phyloP scores from a whole-genome alignment of 768 basidiomycete species.

The Termitomyces sp. region DNA sequence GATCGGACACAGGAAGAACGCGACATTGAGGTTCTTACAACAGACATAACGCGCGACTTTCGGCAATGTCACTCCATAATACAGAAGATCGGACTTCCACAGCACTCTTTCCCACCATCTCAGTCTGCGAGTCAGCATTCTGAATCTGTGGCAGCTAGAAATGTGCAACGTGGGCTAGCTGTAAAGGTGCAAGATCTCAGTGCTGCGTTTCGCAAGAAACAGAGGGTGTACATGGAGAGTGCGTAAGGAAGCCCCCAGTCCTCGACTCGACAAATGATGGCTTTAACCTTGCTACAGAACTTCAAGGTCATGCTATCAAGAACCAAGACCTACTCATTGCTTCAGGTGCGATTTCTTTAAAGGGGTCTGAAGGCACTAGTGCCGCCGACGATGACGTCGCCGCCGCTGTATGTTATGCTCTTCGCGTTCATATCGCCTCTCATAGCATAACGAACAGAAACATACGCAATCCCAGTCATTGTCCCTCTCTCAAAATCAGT shows the following conservation, averaged over 20 bases:
- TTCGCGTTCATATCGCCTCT: slow-evolving; percentile 5
- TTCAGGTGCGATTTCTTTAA: slow-evolving; percentile 75
- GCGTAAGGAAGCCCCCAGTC: slow-evolving; percentile 30
- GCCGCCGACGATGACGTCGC: slow-evolving; percentile 89
- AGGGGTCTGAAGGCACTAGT: slow-evolving; percentile 74
- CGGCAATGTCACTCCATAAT: slow-evolving; percentile 60
- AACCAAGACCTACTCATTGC: slow-evolving; percentile 92
- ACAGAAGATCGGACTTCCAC: slow-evolving; percentile 60
- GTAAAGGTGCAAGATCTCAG: slow-evolving; percentile 93
- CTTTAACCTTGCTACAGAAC: slow-evolving; percentile 32
- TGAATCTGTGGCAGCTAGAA: slow-evolving; percentile 71
- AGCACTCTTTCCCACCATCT: slow-evolving; percentile 62
- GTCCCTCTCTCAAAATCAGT: slow-evolving; percentile 28
- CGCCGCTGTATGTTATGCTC: slow-evolving; percentile 59
- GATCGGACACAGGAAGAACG: slow-evolving; percentile 92
- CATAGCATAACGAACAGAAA: slow-evolving; percentile 12
- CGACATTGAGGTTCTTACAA: slow-evolving; percentile 84
- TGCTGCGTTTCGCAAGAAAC: slow-evolving; percentile 92
- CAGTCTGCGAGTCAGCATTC: slow-evolving; percentile 31
- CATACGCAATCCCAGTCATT: slow-evolving; percentile 29
- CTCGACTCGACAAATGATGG: not conserved
- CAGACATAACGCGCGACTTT: slow-evolving; percentile 86
- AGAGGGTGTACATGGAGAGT: slow-evolving; percentile 98
- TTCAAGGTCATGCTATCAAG: slow-evolving; percentile 97
- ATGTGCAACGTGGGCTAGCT: slow-evolving; percentile 94